phyloP scores from a whole-genome alignment of 345 rosid genomes.

The Boechera divaricarpa region DNA sequence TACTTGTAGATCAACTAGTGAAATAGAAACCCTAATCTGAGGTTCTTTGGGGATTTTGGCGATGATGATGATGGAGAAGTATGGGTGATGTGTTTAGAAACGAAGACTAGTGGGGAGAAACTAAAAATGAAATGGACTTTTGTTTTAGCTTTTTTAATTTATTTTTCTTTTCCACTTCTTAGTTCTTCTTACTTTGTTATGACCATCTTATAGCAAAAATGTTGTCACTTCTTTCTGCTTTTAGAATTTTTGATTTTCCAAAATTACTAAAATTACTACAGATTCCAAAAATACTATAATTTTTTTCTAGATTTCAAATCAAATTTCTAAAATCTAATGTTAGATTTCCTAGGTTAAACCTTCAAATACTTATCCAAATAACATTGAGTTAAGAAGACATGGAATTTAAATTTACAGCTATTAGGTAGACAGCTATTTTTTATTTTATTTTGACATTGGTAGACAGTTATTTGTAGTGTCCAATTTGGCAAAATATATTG shows the following conservation, averaged over 20 bases:
- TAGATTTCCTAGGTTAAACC: background rate
- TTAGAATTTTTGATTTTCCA: background rate
- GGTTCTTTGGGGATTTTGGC: constrained; percentile 45
- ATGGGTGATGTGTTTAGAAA: constrained; percentile 33
- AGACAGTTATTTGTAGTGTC: background rate
- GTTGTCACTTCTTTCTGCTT: constrained; percentile 10
- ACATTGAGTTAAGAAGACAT: background rate
- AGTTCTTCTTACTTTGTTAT: background rate
- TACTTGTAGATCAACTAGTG: constrained; percentile 25
- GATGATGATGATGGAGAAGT: constrained; percentile 36
- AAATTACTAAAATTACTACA: too few species aligned
- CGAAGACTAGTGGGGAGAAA: constrained; percentile 44
- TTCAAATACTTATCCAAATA: background rate
- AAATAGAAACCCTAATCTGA: constrained; percentile 63
- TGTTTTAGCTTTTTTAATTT: constrained; percentile 15
- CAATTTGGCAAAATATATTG: background rate
- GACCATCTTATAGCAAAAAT: constrained; percentile 9
- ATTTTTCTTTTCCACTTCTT: background rate
- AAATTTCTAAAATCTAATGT: background rate
- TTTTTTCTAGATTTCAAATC: background rate
- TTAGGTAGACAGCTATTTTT: background rate
- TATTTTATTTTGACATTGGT: background rate
- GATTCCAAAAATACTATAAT: background rate
- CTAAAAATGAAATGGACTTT: constrained; percentile 48
- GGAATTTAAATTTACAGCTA: background rate